Evolutionary conservation across 352 stramenopile genomes (phyloP), one percentile per base, ranked within the genome.

Genomic region (Thalassiosira allenii): DNA sequence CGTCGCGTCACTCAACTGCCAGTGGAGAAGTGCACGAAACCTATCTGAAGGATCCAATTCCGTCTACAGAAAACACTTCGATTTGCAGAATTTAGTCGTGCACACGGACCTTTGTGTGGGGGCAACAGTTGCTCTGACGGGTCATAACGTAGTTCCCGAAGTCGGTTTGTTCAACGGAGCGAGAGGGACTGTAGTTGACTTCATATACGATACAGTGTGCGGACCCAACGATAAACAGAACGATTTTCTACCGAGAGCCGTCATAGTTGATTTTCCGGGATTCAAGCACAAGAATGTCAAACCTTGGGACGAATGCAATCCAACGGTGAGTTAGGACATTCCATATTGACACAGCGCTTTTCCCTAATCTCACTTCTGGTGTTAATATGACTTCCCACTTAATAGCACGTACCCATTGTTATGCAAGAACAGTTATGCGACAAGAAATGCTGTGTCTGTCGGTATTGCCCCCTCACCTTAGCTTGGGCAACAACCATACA

Each of bases 401-500:
- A 11, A 8, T 29, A 57, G 49, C 49, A 57, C 49, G 49, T 57
- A 8, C 49, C 49, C 49, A 27, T 57, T 27, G 8, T 20, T 12
- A 57, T 27, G 17, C 6, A 11, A 23, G 23, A 27, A 20, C 8
- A 22, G 9, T 8, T 22, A 11, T 57, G 49, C 22, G 8, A 8
- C 6, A 29, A 57, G 17, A 57, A 57, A 57, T 57, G 49, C 49
- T 57, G 49, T 20, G 22, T 11, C 17, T 8, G 6, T 8, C 9
- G 20, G 23, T 57, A 57, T 27, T 74, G 64, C 63, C 64, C 29
- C 17, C 37, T 65, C 23, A 30, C 49, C 9, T 12, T 41, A 34
- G 47, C 64, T 37, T 74, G 64, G 64, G 64, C 43, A 32, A 73
- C 64, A 52, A 73, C 59, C 2, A 49, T 73, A 25, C 64, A 74